phyloP scores from a whole-genome alignment of 2,329 filamentous ascomycete species.

The Colletotrichum musicola region DNA sequence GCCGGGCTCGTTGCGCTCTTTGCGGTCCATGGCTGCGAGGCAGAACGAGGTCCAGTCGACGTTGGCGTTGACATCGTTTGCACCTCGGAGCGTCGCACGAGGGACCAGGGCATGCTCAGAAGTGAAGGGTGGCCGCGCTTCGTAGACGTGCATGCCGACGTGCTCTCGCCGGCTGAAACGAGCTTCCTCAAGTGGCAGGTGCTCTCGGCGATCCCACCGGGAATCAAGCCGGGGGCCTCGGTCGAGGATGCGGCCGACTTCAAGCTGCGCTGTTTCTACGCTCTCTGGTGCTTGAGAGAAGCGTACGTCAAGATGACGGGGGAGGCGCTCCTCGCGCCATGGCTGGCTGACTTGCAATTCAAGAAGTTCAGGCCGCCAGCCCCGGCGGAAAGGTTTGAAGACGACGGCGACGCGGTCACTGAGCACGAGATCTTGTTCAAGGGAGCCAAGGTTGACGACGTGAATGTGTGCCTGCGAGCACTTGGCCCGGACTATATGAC shows the following conservation, averaged over 20 bases:
- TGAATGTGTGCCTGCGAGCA: constrained; percentile 57
- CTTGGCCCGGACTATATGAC: constrained; percentile 67
- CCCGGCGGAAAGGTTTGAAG: constrained; percentile 47
- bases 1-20: constrained; percentile 79
- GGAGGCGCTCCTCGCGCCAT: constrained; percentile 79
- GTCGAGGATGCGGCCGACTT: constrained; percentile 63
- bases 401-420: constrained; percentile 50
- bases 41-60: constrained; percentile 49
- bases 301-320: constrained; percentile 88
- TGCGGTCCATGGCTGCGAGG: constrained; percentile 57
- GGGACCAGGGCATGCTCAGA: constrained; percentile 67
- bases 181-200: constrained; percentile 68
- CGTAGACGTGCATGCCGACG: constrained; percentile 79
- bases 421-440: constrained; percentile 55
- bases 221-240: constrained; percentile 44
- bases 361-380: constrained; percentile 69
- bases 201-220: constrained; percentile 43
- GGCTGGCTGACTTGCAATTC: constrained; percentile 80
- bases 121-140: constrained; percentile 73
- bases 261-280: constrained; percentile 79
- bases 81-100: constrained; percentile 75
- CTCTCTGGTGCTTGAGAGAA: constrained; percentile 84
- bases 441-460: constrained; percentile 54
- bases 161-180: constrained; percentile 74
- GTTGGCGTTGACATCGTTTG: constrained; percentile 84